Conservation (phyloP, 2,329 filamentous ascomycete genomes). For the Fusarium pseudograminearum region DNA sequence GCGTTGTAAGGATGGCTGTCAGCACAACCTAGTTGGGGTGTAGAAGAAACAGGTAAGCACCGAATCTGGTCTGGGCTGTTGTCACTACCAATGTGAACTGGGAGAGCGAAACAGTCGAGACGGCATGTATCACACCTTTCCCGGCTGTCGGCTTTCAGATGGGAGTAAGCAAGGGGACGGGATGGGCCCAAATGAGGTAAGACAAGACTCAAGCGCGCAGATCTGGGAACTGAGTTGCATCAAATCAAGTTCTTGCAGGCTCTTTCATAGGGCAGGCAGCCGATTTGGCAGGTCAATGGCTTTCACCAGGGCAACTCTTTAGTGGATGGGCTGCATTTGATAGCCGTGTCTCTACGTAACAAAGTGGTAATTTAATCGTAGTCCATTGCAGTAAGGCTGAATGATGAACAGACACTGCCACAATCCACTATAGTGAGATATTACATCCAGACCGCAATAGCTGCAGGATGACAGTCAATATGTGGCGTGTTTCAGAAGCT, state of each 20-base stretch:
- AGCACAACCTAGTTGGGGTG: constrained; percentile 23
- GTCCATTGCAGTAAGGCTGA: constrained; percentile 10
- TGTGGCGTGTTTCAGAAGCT: background rate
- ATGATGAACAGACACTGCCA: constrained; percentile 18
- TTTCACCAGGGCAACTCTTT: constrained; percentile 13
- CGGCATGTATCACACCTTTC: constrained; percentile 29
- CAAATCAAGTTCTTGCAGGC: constrained; percentile 24
- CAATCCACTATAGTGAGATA: constrained; percentile 7
- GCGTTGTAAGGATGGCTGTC: constrained; percentile 16
- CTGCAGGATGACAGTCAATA: background rate
- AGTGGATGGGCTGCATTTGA: constrained; percentile 7
- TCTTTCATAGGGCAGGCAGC: constrained; percentile 33
- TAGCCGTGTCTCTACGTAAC: constrained; percentile 12
- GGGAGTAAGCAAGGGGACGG: constrained; percentile 15
- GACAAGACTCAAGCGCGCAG: constrained; percentile 39
- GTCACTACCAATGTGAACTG: constrained; percentile 2
- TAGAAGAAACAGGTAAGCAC: constrained; percentile 24
- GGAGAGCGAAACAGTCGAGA: background rate
- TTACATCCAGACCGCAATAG: constrained; percentile 20
- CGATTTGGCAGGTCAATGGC: constrained; percentile 20
- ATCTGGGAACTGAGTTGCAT: constrained; percentile 31
- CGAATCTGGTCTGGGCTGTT: constrained; percentile 18
- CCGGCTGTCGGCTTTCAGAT: constrained; percentile 30
- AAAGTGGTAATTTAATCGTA: constrained; percentile 14
- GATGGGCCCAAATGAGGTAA: constrained; percentile 41